Evolutionary conservation across 2,329 filamentous ascomycete species (phyloP), one percentile per base, ranked within the genome.

Genomic region (Aspergillus phoenicis): DNA sequence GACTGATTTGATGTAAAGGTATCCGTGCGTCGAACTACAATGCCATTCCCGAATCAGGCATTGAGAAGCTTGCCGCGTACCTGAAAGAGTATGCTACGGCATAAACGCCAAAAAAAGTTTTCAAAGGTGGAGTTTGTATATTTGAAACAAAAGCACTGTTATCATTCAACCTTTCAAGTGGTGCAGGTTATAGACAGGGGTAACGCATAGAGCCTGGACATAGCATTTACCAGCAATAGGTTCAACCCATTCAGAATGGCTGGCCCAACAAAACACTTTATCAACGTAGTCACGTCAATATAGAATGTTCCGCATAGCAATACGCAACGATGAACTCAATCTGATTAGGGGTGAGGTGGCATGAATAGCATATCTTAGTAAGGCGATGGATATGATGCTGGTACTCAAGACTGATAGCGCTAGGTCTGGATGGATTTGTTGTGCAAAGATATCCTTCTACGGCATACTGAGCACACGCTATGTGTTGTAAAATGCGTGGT

Each of bases 1-100:
- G 22, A 22, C 54, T 63, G 49, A 58, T 11, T n/a, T 5, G 33
- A 24, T n/a, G 6, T n/a, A 10, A 36, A 68, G 66, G 67, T 28
- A 93, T 97, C 63, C 86, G 94, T 13, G 89, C 89, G 20, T 90
- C 86, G 76, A 97, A 95, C 75, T 98, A 97, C 80, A 97, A 97
- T 78, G 90, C 91, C 2, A 88, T 97, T 45, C 77, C 89, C 0
- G 60, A 80, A 59, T 74, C 76, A 52, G 79, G 76, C 52, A 78
- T 80, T 8, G 73, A 81, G 66, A 81, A 77, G 62, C 63, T 75
- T 39, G 73, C 68, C 15, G 67, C 66, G 20, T 82, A 79, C 64
- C 70, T 83, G 56, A 78, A 84, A 57, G 84, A 86, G 22, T 89
- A 83, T 76, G 85, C 84, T 45, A 67, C 63, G 6, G 62, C 56